phyloP scores from a whole-genome alignment of 306 rosid species.

The Clitoria ternatea region DNA sequence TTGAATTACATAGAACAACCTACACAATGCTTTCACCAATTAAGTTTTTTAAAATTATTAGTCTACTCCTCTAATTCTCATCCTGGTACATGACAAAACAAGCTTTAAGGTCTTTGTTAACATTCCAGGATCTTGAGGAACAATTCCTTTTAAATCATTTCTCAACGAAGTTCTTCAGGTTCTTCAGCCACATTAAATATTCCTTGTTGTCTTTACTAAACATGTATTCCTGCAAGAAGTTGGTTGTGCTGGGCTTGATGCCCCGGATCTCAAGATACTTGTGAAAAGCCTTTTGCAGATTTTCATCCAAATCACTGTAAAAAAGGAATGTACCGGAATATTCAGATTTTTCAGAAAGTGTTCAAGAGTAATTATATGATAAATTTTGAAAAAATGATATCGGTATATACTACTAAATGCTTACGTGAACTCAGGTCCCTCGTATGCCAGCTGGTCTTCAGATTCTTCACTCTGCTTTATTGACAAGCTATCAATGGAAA shows the following conservation, averaged over 20 bases:
- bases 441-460: constrained; percentile 58
- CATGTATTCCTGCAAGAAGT: constrained; percentile 73
- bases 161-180: constrained; percentile 66
- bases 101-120: not conserved
- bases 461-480: constrained; percentile 47
- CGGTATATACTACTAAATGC: constrained; percentile 5
- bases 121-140: not conserved
- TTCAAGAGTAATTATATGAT: not conserved
- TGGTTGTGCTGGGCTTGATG: constrained; percentile 49
- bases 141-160: constrained; percentile 28
- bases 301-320: constrained; percentile 83
- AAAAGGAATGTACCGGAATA: not conserved
- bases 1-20: not conserved
- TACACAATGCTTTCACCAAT: constrained; percentile 3
- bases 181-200: constrained; percentile 75
- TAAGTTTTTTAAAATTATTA: constrained; percentile 4
- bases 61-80: not conserved
- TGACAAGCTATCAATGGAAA: constrained; percentile 68
- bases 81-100: constrained; percentile 11
- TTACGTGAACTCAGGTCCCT: constrained; percentile 88
- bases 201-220: constrained; percentile 56
- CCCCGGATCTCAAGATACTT: constrained; percentile 79
- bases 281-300: constrained; percentile 73
- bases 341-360: not conserved
- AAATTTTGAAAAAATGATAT: not conserved